Evolutionary conservation across 768 basidiomycete species (phyloP).

Genomic region (Russula earlei): DNA sequence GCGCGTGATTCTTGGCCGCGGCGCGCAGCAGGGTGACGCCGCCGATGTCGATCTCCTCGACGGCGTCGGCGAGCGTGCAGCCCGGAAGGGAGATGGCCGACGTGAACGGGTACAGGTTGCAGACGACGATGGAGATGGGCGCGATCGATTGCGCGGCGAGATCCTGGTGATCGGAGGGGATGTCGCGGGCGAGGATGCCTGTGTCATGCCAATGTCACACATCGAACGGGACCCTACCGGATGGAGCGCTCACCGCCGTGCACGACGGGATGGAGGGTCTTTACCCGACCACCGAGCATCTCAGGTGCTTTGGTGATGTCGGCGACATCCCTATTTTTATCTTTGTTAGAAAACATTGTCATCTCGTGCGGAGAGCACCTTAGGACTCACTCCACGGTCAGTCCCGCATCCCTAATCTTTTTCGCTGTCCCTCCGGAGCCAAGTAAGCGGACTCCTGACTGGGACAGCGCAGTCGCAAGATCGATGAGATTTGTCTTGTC

Average conservation of each 20-base stretch:
- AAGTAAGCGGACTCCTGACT: conserved; percentile 75
- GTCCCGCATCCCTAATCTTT: conserved; percentile 89
- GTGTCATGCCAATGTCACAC: no score
- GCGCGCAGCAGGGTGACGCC: conserved; percentile 96
- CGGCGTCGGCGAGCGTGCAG: conserved; percentile 84
- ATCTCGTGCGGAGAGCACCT: neutral
- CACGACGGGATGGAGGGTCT: conserved; percentile 95
- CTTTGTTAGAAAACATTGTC: neutral
- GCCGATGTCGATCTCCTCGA: conserved; percentile 98
- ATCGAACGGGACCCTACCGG: no score
- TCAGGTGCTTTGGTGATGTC: conserved; percentile 97
- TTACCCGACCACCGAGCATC: conserved; percentile 97
- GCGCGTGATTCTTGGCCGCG: conserved; percentile 95
- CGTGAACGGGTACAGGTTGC: conserved; percentile 97
- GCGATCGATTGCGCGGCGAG: conserved; percentile 76
- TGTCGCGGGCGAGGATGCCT: conserved; percentile 93
- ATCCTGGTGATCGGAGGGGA: conserved; percentile 84
- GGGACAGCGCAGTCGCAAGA: conserved; percentile 75
- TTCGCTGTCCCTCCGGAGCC: conserved; percentile 98
- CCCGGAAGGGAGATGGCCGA: conserved; percentile 80
- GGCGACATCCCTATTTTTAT: conserved; percentile 79
- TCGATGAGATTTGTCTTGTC: conserved; percentile 89
- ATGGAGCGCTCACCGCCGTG: conserved; percentile 67
- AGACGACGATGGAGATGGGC: conserved; percentile 93
- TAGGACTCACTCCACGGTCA: conserved; percentile 72